phyloP scores from a whole-genome alignment of 768 basidiomycete genomes.

The Agrocybe pediades region DNA sequence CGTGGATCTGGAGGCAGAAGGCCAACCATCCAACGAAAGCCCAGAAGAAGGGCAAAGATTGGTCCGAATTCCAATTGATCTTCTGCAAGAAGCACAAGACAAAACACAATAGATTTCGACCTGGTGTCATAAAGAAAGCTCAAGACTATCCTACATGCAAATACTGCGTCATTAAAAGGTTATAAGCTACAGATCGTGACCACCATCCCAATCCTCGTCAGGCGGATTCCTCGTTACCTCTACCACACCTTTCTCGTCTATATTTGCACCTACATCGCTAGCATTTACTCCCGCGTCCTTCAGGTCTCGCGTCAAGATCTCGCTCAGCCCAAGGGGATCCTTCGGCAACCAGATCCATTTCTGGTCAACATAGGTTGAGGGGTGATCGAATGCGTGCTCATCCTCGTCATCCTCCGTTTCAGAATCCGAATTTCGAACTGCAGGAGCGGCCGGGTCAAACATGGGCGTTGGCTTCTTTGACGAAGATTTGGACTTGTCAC shows the following conservation, averaged over 20 bases:
- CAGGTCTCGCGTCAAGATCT: conserved; percentile 37
- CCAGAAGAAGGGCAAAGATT: conserved; percentile 54
- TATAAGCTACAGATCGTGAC: conserved; percentile 30
- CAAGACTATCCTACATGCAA: neutral
- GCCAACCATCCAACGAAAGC: conserved; percentile 9
- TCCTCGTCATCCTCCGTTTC: conserved; percentile 37
- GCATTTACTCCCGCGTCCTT: conserved; percentile 40
- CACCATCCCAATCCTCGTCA: conserved; percentile 44
- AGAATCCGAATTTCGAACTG: conserved; percentile 29
- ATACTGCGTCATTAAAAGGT: neutral
- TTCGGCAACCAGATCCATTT: conserved; percentile 50
- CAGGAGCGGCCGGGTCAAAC: conserved; percentile 32
- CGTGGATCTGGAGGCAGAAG: conserved; percentile 21
- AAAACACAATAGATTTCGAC: conserved; percentile 15
- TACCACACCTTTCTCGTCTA: conserved; percentile 44
- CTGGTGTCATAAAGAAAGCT: neutral
- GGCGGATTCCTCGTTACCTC: conserved; percentile 48
- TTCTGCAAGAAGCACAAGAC: conserved; percentile 44
- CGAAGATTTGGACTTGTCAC: conserved; percentile 12
- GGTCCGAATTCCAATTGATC: conserved; percentile 75
- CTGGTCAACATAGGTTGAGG: conserved; percentile 46
- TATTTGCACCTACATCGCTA: conserved; percentile 45
- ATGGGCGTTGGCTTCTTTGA: conserved; percentile 16
- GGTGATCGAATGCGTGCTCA: conserved; percentile 50
- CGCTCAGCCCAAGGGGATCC: conserved; percentile 43